Evolutionary conservation across 2,329 filamentous ascomycete genomes (phyloP).

Genomic region (Orbilia brochopaga): DNA sequence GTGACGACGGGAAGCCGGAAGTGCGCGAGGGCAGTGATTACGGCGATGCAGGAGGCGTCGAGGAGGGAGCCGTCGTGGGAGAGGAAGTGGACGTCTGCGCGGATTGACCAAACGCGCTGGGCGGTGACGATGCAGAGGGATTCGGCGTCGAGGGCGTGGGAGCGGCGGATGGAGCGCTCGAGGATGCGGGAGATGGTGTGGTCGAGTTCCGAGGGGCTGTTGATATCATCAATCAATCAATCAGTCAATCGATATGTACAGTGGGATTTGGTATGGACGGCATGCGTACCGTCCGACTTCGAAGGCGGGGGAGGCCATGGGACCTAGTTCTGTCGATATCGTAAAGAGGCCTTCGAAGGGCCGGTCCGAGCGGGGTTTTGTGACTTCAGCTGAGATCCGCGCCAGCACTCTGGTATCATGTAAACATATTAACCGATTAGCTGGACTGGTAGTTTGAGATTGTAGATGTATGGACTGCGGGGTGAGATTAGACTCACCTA

Average conservation of each 20-base stretch:
- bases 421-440: too few species aligned
- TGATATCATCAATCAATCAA: too few species aligned
- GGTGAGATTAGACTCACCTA: slow-evolving; percentile 58
- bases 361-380: slow-evolving; percentile 81
- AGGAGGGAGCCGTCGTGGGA: slow-evolving; percentile 89
- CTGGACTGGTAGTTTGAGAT: slow-evolving; percentile 1
- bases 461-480: background rate
- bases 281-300: slow-evolving; percentile 73
- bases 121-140: slow-evolving; percentile 92
- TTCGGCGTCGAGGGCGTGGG: slow-evolving; percentile 90
- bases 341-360: slow-evolving; percentile 96
- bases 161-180: slow-evolving; percentile 92
- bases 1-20: slow-evolving; percentile 89
- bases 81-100: slow-evolving; percentile 89
- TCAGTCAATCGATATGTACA: too few species aligned
- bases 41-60: slow-evolving; percentile 82
- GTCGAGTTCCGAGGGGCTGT: slow-evolving; percentile 79
- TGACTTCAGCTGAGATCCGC: slow-evolving; percentile 85
- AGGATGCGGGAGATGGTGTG: slow-evolving; percentile 84
- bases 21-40: slow-evolving; percentile 86
- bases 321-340: slow-evolving; percentile 86
- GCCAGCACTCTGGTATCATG: slow-evolving; percentile 70
- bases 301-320: slow-evolving; percentile 89
- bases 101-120: slow-evolving; percentile 86
- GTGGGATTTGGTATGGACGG: too few species aligned